These are phyloP conservation scores for Triglochin maritima DNA, from an alignment of 106 monocot species.

Conservation along the genomic window DNA sequence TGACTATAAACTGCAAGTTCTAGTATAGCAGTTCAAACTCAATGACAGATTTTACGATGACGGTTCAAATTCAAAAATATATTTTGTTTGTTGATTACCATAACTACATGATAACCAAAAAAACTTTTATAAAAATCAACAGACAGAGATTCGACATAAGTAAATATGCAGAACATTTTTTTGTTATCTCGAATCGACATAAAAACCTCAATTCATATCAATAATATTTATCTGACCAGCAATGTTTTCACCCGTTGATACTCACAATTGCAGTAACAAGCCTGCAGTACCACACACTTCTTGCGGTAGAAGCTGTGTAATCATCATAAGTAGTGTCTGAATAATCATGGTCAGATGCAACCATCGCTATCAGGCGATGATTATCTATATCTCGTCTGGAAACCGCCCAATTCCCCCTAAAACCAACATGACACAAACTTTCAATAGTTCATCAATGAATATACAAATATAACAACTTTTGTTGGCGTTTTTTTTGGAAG, in stretches of 20 bases:
- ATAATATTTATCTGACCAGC: too few species aligned
- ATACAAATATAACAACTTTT: neutral
- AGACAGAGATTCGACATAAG: too few species aligned
- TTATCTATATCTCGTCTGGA: slow-evolving; percentile 39
- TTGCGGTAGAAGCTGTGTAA: slow-evolving; percentile 28
- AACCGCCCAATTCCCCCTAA: slow-evolving; percentile 74
- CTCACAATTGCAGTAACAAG: slow-evolving; percentile 65
- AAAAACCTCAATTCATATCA: too few species aligned
- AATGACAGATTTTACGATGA: too few species aligned
- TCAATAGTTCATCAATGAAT: neutral
- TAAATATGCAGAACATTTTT: too few species aligned
- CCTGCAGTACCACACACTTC: slow-evolving; percentile 41
- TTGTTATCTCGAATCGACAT: too few species aligned
- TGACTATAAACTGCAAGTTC: too few species aligned
- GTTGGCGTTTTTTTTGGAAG: neutral
- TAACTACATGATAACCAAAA: too few species aligned
- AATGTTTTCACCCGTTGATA: neutral
- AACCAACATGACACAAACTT: neutral
- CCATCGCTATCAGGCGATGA: slow-evolving; percentile 33
- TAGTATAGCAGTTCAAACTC: too few species aligned
- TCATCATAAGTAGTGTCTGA: slow-evolving; percentile 16
- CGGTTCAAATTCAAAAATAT: too few species aligned
- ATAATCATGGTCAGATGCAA: slow-evolving; percentile 21
- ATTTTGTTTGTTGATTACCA: too few species aligned
- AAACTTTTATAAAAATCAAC: too few species aligned